Conservation (phyloP, 192 early-diverging fungal genomes). For the Cetraspora pellucida region DNA sequence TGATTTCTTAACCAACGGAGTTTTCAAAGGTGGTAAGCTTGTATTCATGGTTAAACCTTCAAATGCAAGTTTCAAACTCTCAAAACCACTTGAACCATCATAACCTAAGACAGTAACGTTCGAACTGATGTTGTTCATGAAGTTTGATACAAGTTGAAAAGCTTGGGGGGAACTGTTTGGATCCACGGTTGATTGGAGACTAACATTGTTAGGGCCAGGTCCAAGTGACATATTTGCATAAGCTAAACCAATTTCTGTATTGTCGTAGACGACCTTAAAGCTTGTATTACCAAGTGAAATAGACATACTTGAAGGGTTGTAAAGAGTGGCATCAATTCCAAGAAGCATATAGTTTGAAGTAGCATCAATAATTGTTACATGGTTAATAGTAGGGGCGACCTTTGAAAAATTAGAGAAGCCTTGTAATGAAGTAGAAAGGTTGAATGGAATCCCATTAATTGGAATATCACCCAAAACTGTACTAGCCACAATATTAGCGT, state of each 20-base stretch:
- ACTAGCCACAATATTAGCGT: conserved; percentile 44
- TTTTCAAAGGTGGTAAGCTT: conserved; percentile 51
- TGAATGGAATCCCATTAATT: conserved; percentile 50
- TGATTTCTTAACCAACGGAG: conserved; percentile 47
- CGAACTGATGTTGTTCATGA: conserved; percentile 50
- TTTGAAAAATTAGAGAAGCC: conserved; percentile 53
- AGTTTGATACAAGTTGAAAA: conserved; percentile 50
- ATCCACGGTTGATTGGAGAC: conserved; percentile 50
- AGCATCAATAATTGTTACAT: conserved; percentile 51
- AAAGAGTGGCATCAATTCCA: conserved; percentile 46
- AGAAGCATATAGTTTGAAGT: conserved; percentile 41
- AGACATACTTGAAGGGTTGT: conserved; percentile 49
- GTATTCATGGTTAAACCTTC: conserved; percentile 44
- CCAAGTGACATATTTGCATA: conserved; percentile 48
- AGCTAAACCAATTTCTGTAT: conserved; percentile 50
- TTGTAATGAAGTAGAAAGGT: conserved; percentile 42
- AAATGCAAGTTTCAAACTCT: conserved; percentile 52
- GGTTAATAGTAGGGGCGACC: conserved; percentile 43
- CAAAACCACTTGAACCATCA: conserved; percentile 48
- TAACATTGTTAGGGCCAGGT: conserved; percentile 49
- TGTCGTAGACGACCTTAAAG: conserved; percentile 49
- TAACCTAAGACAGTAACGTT: conserved; percentile 47
- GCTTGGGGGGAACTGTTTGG: conserved; percentile 50
- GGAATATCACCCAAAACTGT: conserved; percentile 53
- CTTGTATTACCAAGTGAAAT: conserved; percentile 56